Base-by-base conservation (phyloP, 2,329 filamentous ascomycete genomes). In the Ceratocystis harringtonii region DNA sequence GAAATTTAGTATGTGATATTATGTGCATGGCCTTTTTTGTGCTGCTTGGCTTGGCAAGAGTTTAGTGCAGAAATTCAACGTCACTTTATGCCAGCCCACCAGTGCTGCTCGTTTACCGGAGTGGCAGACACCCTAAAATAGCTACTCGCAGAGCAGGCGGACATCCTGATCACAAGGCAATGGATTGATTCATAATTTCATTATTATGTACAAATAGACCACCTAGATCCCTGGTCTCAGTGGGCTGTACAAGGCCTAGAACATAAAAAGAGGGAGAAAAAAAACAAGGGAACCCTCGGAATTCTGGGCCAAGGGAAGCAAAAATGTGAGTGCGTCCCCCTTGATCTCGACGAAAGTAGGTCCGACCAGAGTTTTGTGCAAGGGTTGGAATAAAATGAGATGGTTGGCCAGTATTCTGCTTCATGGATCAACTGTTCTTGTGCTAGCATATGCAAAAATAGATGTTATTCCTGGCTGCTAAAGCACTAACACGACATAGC, bases 381-480 rank as follows among this genome's bases (percentile, higher is more conserved):
- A 58, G 55, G 15, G 55, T 41, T 58, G 28, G 28, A 32, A 58
- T 58, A 58, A 58, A 58, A 32, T 58, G 28, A 58, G 55, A 58
- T 36, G 55, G 55, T 58, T 58, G 55, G 55, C n/a, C 30, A 4
- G 32, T 28, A n/a, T 58, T 57, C 52, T 41, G 36, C 12, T 58
- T 32, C 25, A 22, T 17, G 19, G 48, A 25, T 52, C 8, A 17
- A 36, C 32, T 25, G 25, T 52, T 52, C 36, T 52, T 52, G 48
- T 52, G 48, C 48, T 52, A 15, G 48, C 8, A 52, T 28, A 52
- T 28, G 48, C 48, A 52, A 28, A 52, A 52, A 52, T 52, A 52
- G 10, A 52, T 25, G n/a, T 22, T 28, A n/a, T n/a, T 52, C 19
- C 48, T 10, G 2, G n/a, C 10, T 52, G 55, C 2, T 58, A 36